Percentiles rank a stretch among this genome's conserved stretches.
Evolutionary conservation across 2,329 filamentous ascomycete genomes (phyloP).

Genomic region (Sphaerulina musiva): DNA sequence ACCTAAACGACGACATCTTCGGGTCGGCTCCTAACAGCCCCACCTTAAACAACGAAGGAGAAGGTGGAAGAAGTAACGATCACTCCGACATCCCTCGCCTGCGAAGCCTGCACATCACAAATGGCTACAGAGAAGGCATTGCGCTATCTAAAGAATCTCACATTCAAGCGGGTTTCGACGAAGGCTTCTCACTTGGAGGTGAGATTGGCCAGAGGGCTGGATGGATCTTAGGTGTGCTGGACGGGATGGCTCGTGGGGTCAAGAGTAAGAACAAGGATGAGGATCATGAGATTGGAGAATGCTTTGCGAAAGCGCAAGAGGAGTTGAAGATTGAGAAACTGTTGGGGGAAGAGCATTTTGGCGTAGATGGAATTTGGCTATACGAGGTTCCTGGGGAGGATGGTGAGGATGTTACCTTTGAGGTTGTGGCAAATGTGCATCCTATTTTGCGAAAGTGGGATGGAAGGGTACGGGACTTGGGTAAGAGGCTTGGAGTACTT

Average conservation of each 20-base stretch:
- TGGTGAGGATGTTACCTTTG: constrained; percentile 44
- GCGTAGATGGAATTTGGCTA: constrained; percentile 63
- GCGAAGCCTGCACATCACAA: constrained; percentile 68
- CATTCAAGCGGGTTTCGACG: constrained; percentile 85
- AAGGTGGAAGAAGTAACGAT: not conserved
- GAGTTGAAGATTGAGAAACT: constrained; percentile 49
- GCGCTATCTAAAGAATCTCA: constrained; percentile 65
- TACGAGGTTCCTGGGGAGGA: constrained; percentile 46
- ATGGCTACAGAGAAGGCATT: constrained; percentile 87
- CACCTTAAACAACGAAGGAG: constrained; percentile 5
- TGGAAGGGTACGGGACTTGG: constrained; percentile 16
- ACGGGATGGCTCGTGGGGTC: constrained; percentile 57
- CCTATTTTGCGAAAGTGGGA: constrained; percentile 62
- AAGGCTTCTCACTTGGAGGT: constrained; percentile 79
- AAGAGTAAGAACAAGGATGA: constrained; percentile 7
- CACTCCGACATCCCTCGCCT: constrained; percentile 68
- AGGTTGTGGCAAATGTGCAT: constrained; percentile 60
- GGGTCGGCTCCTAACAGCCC: constrained; percentile 41
- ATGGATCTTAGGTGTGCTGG: constrained; percentile 66
- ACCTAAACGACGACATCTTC: constrained; percentile 43
- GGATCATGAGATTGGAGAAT: too few species aligned
- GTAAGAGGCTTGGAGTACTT: constrained; percentile 2
- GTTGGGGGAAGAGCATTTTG: constrained; percentile 62
- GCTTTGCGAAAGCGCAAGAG: constrained; percentile 27
- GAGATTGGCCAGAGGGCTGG: constrained; percentile 70